Evolutionary conservation across 331 rosid genomes (phyloP).

Genomic region (Malus hybrid): DNA sequence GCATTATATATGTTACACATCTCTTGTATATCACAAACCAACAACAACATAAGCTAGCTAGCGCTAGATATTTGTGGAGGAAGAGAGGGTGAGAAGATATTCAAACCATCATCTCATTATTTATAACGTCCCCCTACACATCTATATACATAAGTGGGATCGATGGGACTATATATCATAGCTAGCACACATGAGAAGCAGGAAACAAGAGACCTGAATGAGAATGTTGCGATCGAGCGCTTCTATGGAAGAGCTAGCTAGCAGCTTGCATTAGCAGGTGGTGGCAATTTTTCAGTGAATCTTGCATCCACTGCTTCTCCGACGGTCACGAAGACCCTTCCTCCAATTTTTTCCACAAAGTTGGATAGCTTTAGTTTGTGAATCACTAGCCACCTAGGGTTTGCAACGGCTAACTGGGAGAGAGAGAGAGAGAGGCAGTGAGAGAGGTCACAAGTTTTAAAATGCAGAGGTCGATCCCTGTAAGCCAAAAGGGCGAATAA

Average conservation of each 20-base stretch:
- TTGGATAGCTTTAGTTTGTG: constrained; percentile 71
- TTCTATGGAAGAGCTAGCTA: neutral
- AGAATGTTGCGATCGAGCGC: neutral
- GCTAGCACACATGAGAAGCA: neutral
- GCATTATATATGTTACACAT: too few species aligned
- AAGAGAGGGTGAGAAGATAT: neutral
- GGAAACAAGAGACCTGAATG: neutral
- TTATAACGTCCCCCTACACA: neutral
- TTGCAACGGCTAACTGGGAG: constrained; percentile 50
- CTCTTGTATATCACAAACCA: too few species aligned
- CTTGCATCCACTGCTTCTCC: constrained; percentile 58
- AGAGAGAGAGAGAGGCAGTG: neutral
- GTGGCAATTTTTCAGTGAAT: constrained; percentile 9
- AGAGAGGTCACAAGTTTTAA: neutral
- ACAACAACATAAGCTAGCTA: too few species aligned
- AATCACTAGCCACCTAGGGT: constrained; percentile 77
- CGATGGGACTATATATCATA: neutral
- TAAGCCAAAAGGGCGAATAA: too few species aligned
- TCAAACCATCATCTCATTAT: neutral
- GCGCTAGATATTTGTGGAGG: too few species aligned
- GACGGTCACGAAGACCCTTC: constrained; percentile 57
- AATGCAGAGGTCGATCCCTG: too few species aligned
- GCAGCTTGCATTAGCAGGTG: neutral
- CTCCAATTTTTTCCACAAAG: constrained; percentile 50
- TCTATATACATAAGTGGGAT: constrained; percentile 9